phyloP scores from a whole-genome alignment of 768 basidiomycete genomes.

The Botryobasidium botryosum region DNA sequence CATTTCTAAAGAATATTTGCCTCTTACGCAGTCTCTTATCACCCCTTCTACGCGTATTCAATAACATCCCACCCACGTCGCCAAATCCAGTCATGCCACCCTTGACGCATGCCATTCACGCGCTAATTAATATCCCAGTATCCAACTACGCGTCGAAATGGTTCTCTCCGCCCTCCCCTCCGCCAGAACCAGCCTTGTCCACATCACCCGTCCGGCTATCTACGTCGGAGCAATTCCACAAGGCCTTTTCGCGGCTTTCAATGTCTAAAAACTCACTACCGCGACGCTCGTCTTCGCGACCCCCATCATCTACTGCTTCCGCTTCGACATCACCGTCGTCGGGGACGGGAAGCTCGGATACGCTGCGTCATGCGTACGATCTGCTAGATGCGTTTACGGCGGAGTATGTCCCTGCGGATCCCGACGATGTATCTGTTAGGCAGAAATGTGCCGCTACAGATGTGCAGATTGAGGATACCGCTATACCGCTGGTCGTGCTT shows the following conservation, averaged over 20 bases:
- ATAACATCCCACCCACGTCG: slow-evolving; percentile 42
- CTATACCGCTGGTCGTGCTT: slow-evolving; percentile 62
- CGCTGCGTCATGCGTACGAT: slow-evolving; percentile 44
- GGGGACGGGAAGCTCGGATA: slow-evolving; percentile 7
- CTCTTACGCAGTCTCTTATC: slow-evolving; percentile 38
- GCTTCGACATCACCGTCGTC: slow-evolving; percentile 8
- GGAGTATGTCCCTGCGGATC: slow-evolving; percentile 53
- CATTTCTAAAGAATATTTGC: too few relatives aligned
- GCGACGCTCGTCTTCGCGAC: too few relatives aligned
- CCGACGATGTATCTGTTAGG: slow-evolving; percentile 47
- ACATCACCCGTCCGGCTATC: too few relatives aligned
- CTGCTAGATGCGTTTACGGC: slow-evolving; percentile 41
- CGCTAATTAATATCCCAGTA: slow-evolving; percentile 64
- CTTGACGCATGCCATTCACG: slow-evolving; percentile 66
- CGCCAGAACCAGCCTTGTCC: slow-evolving; percentile 20
- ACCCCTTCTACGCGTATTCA: slow-evolving; percentile 54
- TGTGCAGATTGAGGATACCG: slow-evolving; percentile 52
- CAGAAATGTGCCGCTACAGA: slow-evolving; percentile 35
- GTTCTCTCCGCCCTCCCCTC: slow-evolving; percentile 30
- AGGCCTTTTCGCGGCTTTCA: slow-evolving; percentile 10
- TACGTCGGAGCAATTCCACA: slow-evolving; percentile 11
- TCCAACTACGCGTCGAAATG: slow-evolving; percentile 39
- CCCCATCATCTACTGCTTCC: too few relatives aligned
- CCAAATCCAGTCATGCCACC: slow-evolving; percentile 52
- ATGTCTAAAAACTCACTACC: too few relatives aligned